Evolutionary conservation across 768 basidiomycete species (phyloP).

Genomic region (Gautieria morchelliformis): DNA sequence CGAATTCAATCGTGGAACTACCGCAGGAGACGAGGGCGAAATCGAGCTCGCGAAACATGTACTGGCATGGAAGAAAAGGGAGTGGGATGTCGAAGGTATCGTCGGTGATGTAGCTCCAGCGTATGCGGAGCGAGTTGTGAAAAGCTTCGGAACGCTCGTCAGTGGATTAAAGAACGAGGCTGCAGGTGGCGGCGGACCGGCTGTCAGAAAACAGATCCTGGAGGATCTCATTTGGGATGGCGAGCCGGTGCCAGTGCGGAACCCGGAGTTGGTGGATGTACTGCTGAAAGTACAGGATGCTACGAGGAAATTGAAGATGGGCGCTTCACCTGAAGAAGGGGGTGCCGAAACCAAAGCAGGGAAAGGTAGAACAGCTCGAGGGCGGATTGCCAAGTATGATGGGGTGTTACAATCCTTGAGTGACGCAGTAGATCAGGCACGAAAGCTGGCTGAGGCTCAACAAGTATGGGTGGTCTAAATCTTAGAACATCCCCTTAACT

Average conservation of each 20-base stretch:
- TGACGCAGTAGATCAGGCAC: constrained; percentile 81
- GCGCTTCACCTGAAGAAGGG: constrained; percentile 19
- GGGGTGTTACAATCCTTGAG: constrained; percentile 74
- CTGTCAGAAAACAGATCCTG: constrained; percentile 42
- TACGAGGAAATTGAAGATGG: constrained; percentile 43
- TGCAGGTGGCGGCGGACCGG: constrained; percentile 22
- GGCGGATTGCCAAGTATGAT: constrained; percentile 81
- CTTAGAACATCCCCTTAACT: not conserved
- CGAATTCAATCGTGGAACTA: constrained; percentile 51
- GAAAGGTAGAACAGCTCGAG: constrained; percentile 44
- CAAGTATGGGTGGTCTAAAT: constrained; percentile 43
- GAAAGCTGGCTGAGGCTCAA: constrained; percentile 74
- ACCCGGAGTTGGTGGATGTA: constrained; percentile 85
- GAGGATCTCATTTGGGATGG: constrained; percentile 68
- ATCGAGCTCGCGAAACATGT: not conserved
- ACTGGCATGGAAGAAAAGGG: constrained; percentile 30
- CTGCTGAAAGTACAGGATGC: constrained; percentile 76
- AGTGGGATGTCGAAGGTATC: constrained; percentile 76
- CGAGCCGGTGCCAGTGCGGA: constrained; percentile 73
- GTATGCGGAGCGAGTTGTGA: constrained; percentile 52
- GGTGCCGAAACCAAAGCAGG: constrained; percentile 26
- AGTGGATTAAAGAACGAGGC: constrained; percentile 38
- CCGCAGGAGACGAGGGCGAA: not conserved
- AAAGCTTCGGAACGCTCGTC: constrained; percentile 48
- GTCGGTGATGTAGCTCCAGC: constrained; percentile 51